Base-by-base conservation (phyloP, 352 stramenopile genomes). In the Globisporangium recalcitrans region DNA sequence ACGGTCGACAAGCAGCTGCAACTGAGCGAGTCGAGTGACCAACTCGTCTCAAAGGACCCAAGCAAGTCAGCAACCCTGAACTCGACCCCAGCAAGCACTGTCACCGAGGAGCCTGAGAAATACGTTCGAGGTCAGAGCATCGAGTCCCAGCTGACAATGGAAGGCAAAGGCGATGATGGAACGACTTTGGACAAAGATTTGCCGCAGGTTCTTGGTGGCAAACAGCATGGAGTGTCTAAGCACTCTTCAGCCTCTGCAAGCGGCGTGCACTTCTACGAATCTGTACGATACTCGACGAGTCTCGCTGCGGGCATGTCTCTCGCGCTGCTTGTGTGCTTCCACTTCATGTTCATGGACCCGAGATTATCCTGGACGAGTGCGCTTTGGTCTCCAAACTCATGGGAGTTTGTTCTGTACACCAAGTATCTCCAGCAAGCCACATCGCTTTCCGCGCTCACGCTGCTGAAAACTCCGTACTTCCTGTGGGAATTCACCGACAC, bases 331-430 rank as follows among this genome's bases (percentile, higher is more conserved):
- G 44, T 42, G 16, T 16, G 60, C 31, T 72, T 72, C 32, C 57
- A 68, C 44, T 71, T 71, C 14, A 27, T 68, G 44, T 67, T 31
- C 21, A 47, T 56, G 42, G 66, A 72, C 51, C 56, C 52, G 14
- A 52, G 34, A 4, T 21, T 71, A 32, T 27, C 24, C 14, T 71
- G 63, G 66, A 14, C 57, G 3, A 56, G 47, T 6, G 16, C 44
- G 3, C 24, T 22, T 14, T 72, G 66, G 66, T 59, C 53, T 9
- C 62, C 72, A 21, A 85, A 83, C 58, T 69, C 74, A 4, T 83
- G 74, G 74, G 77, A 85, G 52, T 63, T 81, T n/a, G 40, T 78
- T n/a, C 38, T 79, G 11, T 83, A 78, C 62, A 52, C 71, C 1
- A 54, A 61, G 24, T 83, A 78, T 58, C 36, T 85, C 14, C 74